These are phyloP conservation scores for Petunia axillaris DNA, from an alignment of 257 asterid species.

Conservation along the genomic window DNA sequence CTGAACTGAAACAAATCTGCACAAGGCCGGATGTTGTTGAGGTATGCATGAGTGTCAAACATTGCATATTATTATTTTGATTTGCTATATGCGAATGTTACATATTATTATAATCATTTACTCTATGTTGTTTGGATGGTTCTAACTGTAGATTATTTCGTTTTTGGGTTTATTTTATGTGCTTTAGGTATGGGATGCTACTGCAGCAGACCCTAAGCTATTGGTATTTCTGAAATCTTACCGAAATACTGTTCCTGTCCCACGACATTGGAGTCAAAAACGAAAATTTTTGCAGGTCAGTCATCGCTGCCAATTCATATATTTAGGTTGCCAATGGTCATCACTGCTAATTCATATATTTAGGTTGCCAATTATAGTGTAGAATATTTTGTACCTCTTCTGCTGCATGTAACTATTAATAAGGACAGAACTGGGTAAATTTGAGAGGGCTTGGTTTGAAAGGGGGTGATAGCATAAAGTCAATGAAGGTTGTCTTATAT, in stretches of 20 bases:
- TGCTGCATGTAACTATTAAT: constrained; percentile 19
- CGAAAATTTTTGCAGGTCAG: constrained; percentile 93
- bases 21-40: constrained; percentile 93
- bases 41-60: constrained; percentile 44
- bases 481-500: constrained; percentile 89
- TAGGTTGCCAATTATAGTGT: constrained; percentile 2
- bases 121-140: neutral
- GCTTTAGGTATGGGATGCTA: constrained; percentile 96
- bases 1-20: constrained; percentile 80
- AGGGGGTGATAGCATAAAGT: constrained; percentile 60
- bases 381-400: constrained; percentile 25
- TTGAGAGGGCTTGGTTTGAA: constrained; percentile 55
- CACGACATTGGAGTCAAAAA: constrained; percentile 99
- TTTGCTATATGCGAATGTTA: neutral
- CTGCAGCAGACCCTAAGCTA: constrained; percentile 88
- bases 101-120: constrained; percentile 11
- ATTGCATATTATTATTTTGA: neutral
- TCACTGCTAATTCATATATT: constrained; percentile 13
- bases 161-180: constrained; percentile 23
- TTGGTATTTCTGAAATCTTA: constrained; percentile 92
- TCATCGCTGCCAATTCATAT: constrained; percentile 20
- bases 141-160: constrained; percentile 12
- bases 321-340: constrained; percentile 1
- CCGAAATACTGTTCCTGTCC: constrained; percentile 93
- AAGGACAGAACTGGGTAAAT: constrained; percentile 38